Percentiles rank a stretch among this genome's conserved stretches.
Conservation (phyloP, 2,329 filamentous ascomycete species). For the Coniochaeta sp. region DNA sequence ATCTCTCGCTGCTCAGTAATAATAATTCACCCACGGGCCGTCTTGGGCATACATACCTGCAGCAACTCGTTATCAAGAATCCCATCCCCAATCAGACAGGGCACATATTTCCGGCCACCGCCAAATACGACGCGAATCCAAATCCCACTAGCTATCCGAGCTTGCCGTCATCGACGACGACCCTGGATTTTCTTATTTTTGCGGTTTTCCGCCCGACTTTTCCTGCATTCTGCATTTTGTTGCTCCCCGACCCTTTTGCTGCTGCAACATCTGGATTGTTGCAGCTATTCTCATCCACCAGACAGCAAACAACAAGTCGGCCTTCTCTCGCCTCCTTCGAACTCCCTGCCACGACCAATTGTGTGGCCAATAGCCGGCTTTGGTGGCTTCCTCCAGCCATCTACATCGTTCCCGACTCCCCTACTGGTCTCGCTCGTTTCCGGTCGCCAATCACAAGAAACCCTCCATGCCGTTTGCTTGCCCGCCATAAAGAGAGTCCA, state of each 20-base stretch:
- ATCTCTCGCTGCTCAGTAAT: conserved; percentile 3
- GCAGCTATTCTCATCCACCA: no score
- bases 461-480: neutral
- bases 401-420: neutral
- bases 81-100: neutral
- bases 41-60: no score
- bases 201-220: neutral
- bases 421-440: neutral
- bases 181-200: neutral
- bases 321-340: no score
- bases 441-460: neutral
- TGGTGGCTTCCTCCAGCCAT: neutral
- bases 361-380: neutral
- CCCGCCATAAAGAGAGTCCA: neutral
- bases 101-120: no score
- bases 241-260: no score
- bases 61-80: no score
- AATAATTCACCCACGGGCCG: neutral
- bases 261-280: neutral
- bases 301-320: no score
- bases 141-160: neutral
- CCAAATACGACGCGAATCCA: no score
- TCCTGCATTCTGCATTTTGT: no score
- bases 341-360: neutral
- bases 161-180: conserved; percentile 2